These are phyloP conservation scores for Paecilomyces niveus DNA, from an alignment of 2,329 filamentous ascomycete species.

Conservation along the genomic window DNA sequence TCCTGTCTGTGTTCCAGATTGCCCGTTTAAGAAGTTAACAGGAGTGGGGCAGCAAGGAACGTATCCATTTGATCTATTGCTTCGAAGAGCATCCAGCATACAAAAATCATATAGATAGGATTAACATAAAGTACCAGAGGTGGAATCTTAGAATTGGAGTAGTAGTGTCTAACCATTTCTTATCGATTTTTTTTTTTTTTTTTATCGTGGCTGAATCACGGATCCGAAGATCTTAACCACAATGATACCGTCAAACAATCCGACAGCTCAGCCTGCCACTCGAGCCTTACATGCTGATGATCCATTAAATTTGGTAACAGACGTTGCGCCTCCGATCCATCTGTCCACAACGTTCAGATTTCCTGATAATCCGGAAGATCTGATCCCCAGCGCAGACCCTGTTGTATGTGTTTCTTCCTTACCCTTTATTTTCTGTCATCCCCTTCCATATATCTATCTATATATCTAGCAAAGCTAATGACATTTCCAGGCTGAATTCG, in stretches of 20 bases:
- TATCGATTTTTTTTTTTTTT: no score
- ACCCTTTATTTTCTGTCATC: neutral
- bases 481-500: neutral
- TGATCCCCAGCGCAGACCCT: constrained; percentile 40
- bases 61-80: neutral
- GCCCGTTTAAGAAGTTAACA: neutral
- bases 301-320: neutral
- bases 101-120: neutral
- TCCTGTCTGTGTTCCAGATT: neutral
- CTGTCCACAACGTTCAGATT: constrained; percentile 80
- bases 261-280: neutral
- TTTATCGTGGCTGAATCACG: no score
- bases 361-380: constrained; percentile 54
- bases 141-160: neutral
- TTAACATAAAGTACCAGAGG: neutral
- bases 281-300: neutral
- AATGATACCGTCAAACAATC: neutral
- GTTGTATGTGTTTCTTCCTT: constrained; percentile 43
- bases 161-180: no score
- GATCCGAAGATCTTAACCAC: neutral
- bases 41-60: neutral
- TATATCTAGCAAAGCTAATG: neutral
- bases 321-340: constrained; percentile 52
- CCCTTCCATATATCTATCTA: neutral
- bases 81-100: neutral